These are phyloP conservation scores for Pugionium dolabratum DNA, from an alignment of 345 rosid genomes.

Conservation along the genomic window DNA sequence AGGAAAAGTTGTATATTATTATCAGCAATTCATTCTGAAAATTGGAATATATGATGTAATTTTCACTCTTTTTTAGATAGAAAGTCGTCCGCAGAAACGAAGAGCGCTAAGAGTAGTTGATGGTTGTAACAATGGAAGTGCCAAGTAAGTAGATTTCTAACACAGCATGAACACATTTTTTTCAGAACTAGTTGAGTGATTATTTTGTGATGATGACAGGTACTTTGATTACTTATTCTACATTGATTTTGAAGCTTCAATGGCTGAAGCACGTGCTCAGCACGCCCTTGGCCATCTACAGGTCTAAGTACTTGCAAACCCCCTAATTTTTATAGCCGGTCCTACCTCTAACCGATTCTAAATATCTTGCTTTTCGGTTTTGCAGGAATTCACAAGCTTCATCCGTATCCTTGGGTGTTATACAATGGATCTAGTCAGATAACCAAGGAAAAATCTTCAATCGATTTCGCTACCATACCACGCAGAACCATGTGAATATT, in stretches of 20 bases:
- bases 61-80: constrained; percentile 56
- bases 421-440: constrained; percentile 47
- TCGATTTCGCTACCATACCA: constrained; percentile 14
- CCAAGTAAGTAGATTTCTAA: constrained; percentile 54
- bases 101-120: constrained; percentile 80
- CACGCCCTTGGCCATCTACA: constrained; percentile 75
- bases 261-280: constrained; percentile 89
- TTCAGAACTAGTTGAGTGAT: constrained; percentile 17
- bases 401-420: constrained; percentile 86
- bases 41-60: neutral
- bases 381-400: constrained; percentile 76
- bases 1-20: constrained; percentile 4
- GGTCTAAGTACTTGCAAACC: constrained; percentile 42
- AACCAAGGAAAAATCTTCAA: constrained; percentile 9
- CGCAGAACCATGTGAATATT: constrained; percentile 37
- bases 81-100: constrained; percentile 80
- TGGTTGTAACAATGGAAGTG: constrained; percentile 74
- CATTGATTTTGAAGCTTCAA: constrained; percentile 90
- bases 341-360: constrained; percentile 5
- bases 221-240: constrained; percentile 90
- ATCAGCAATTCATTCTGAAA: constrained; percentile 4
- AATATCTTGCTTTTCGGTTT: neutral
- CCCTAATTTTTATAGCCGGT: neutral
- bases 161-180: constrained; percentile 7
- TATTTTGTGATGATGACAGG: constrained; percentile 50